Percentiles rank a stretch among this genome's conserved stretches.
Evolutionary conservation across 2,329 filamentous ascomycete genomes (phyloP).

Genomic region (Sporothrix humicola): DNA sequence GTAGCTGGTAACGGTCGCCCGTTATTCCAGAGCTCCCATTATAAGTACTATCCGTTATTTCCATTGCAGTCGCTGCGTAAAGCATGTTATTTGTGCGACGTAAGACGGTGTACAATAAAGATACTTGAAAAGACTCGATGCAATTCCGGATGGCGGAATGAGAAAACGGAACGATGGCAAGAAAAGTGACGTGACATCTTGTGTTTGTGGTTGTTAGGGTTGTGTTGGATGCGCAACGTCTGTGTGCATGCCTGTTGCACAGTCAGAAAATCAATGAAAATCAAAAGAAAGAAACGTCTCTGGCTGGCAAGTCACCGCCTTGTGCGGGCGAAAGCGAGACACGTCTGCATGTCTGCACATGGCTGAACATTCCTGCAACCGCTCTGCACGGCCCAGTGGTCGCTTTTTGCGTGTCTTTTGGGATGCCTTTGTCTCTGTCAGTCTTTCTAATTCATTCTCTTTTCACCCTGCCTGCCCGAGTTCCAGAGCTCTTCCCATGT

Average conservation of each 20-base stretch:
- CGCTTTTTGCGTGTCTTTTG: background rate
- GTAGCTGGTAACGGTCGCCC: too few species aligned
- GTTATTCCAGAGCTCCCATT: background rate
- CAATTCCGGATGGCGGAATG: background rate
- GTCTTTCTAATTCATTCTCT: background rate
- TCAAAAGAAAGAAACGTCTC: too few species aligned
- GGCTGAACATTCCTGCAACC: slow-evolving; percentile 22
- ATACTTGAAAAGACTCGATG: background rate
- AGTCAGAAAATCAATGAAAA: too few species aligned
- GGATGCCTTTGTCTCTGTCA: background rate
- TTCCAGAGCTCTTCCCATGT: background rate
- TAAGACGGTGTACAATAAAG: background rate
- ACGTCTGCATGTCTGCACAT: slow-evolving; percentile 19
- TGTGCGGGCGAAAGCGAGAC: background rate
- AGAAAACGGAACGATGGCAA: background rate
- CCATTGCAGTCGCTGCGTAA: background rate
- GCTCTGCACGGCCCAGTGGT: background rate
- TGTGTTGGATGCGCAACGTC: slow-evolving; percentile 10
- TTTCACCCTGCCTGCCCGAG: background rate
- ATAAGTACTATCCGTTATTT: background rate
- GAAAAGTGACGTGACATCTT: slow-evolving; percentile 16
- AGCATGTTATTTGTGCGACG: background rate
- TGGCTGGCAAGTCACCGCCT: background rate
- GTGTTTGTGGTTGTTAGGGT: background rate
- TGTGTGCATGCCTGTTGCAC: background rate